Evolutionary conservation across 148 eudicot genomes (phyloP).

Genomic region (Spergularia marina): DNA sequence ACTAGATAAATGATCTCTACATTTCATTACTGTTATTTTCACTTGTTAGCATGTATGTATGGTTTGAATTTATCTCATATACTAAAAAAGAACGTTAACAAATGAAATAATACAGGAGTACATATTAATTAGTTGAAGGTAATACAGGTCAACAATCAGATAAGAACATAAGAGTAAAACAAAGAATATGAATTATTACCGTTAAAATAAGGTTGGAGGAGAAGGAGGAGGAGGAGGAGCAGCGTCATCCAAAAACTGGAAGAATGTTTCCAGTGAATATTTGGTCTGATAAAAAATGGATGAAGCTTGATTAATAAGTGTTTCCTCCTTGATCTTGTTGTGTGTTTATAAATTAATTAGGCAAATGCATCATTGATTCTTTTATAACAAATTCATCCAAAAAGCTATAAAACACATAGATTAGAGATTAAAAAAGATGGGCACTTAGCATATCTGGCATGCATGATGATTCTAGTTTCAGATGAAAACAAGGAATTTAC

Average conservation of each 20-base stretch:
- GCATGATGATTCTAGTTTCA: slow-evolving; percentile 19
- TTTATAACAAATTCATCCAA: slow-evolving; percentile 9
- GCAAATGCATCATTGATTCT: slow-evolving; percentile 1
- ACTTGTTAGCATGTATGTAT: too few relatives aligned
- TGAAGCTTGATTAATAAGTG: too few relatives aligned
- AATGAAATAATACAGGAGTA: not conserved
- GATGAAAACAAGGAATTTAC: slow-evolving; percentile 16
- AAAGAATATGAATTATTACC: slow-evolving; percentile 14
- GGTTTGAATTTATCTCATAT: too few relatives aligned
- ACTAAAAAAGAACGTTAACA: not conserved
- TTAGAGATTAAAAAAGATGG: not conserved
- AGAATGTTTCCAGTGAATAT: not conserved
- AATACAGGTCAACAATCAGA: slow-evolving; percentile 11
- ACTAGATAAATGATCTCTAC: too few relatives aligned
- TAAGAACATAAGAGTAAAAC: not conserved
- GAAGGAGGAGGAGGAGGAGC: not conserved
- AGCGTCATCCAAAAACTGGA: not conserved
- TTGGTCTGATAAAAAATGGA: not conserved
- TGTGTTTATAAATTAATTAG: not conserved
- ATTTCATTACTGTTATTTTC: too few relatives aligned
- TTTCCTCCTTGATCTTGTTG: too few relatives aligned
- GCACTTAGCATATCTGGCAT: slow-evolving; percentile 8
- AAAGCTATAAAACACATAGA: slow-evolving; percentile 7
- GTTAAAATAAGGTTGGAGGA: slow-evolving; percentile 3
- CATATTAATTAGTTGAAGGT: not conserved